These are phyloP conservation scores for Orbilia blumenaviensis DNA, from an alignment of 2,329 filamentous ascomycete genomes.

Conservation along the genomic window DNA sequence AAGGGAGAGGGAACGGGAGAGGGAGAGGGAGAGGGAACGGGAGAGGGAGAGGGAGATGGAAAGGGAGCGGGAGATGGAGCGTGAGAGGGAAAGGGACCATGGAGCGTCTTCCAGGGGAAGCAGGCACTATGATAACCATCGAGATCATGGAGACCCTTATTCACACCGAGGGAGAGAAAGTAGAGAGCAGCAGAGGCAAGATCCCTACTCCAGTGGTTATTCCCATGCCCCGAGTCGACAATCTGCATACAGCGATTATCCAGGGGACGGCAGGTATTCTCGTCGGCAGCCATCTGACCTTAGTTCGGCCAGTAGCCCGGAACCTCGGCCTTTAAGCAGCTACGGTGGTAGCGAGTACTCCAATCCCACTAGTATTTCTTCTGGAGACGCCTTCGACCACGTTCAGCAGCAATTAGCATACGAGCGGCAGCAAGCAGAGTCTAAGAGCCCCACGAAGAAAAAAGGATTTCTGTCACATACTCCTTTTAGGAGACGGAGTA, in stretches of 20 bases:
- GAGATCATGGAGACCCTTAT: slow-evolving; percentile 5
- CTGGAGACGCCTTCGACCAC: slow-evolving; percentile 51
- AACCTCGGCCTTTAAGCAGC: slow-evolving; percentile 76
- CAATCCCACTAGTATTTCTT: slow-evolving; percentile 70
- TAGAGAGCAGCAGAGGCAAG: slow-evolving; percentile 17
- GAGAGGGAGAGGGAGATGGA: not conserved
- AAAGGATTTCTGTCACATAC: slow-evolving; percentile 93
- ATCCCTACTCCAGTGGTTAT: slow-evolving; percentile 41
- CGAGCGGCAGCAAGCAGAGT: slow-evolving; percentile 74
- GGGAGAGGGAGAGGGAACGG: slow-evolving; percentile 12
- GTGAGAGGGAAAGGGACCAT: slow-evolving; percentile 16
- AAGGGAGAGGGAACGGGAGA: slow-evolving; percentile 5
- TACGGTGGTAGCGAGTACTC: slow-evolving; percentile 93
- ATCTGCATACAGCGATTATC: slow-evolving; percentile 86
- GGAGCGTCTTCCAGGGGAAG: slow-evolving; percentile 38
- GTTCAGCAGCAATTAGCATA: slow-evolving; percentile 76
- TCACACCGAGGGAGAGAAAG: slow-evolving; percentile 7
- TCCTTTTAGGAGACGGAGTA: slow-evolving; percentile 89
- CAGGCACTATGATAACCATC: slow-evolving; percentile 21
- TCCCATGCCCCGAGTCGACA: slow-evolving; percentile 32
- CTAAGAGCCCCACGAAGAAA: slow-evolving; percentile 74
- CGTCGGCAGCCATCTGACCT: slow-evolving; percentile 71
- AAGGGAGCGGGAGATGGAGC: slow-evolving; percentile 10
- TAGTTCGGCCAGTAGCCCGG: slow-evolving; percentile 74
- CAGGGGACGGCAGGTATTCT: slow-evolving; percentile 92